Evolutionary conservation across 306 rosid species (phyloP).

Genomic region (Inga oerstediana): DNA sequence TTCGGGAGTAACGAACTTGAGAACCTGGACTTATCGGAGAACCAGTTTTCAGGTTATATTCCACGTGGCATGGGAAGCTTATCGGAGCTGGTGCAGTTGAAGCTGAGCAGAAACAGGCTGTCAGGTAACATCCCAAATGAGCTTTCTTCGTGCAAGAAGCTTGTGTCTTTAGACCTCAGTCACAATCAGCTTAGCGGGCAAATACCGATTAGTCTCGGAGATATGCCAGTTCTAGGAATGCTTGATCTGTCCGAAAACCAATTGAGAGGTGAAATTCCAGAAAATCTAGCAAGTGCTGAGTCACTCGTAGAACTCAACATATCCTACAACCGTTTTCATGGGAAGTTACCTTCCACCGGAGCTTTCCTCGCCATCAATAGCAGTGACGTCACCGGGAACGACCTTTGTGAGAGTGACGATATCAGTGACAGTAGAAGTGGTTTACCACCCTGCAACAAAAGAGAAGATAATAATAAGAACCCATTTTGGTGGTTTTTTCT

Average conservation of each 20-base stretch:
- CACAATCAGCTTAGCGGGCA: slow-evolving; percentile 60
- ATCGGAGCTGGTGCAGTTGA: slow-evolving; percentile 57
- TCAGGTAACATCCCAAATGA: slow-evolving; percentile 60
- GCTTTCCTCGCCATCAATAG: slow-evolving; percentile 62
- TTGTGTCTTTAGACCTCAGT: slow-evolving; percentile 74
- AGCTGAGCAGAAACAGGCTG: slow-evolving; percentile 67
- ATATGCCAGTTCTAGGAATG: slow-evolving; percentile 66
- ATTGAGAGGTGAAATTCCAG: slow-evolving; percentile 74
- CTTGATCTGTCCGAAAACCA: slow-evolving; percentile 65
- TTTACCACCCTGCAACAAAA: slow-evolving; percentile 55
- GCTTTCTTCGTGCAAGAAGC: slow-evolving; percentile 59
- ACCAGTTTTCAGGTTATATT: slow-evolving; percentile 62
- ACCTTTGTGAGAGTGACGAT: slow-evolving; percentile 50
- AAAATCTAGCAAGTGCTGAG: slow-evolving; percentile 46
- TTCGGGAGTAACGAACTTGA: slow-evolving; percentile 61
- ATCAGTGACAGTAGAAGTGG: slow-evolving; percentile 20
- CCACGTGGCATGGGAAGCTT: slow-evolving; percentile 36
- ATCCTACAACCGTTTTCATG: slow-evolving; percentile 74
- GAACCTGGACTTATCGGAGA: slow-evolving; percentile 66
- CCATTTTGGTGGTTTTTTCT: slow-evolving; percentile 53
- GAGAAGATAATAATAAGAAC: slow-evolving; percentile 8
- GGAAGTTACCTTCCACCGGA: slow-evolving; percentile 68
- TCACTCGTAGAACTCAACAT: slow-evolving; percentile 83
- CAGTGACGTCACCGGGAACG: slow-evolving; percentile 54
- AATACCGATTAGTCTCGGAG: slow-evolving; percentile 54